Conservation (phyloP, 1,139 yeast genomes). For the Blastobotrys buckinghamii region DNA sequence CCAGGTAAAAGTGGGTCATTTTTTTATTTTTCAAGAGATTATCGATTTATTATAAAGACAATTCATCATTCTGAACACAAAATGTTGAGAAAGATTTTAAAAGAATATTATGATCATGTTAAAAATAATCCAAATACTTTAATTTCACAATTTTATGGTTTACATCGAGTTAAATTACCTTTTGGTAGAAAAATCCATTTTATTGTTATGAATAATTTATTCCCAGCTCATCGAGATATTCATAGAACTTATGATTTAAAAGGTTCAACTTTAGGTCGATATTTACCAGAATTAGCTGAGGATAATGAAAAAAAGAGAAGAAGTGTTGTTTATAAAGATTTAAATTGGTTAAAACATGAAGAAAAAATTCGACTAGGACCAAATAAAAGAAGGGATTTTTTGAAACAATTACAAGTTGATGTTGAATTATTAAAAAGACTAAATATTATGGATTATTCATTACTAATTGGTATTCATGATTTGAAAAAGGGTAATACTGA, state of each 20-base stretch:
- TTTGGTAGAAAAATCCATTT: conserved; percentile 83
- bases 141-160: conserved; percentile 89
- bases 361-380: conserved; percentile 71
- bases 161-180: conserved; percentile 90
- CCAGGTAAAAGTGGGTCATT: conserved; percentile 98
- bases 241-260: conserved; percentile 85
- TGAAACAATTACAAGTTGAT: conserved; percentile 69
- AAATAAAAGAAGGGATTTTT: conserved; percentile 49
- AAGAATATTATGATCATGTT: conserved; percentile 76
- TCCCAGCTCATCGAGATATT: conserved; percentile 90
- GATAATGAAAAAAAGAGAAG: conserved; percentile 14
- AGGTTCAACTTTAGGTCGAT: conserved; percentile 88
- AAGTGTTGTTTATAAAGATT: conserved; percentile 62
- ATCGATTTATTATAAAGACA: conserved; percentile 89
- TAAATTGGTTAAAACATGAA: conserved; percentile 73
- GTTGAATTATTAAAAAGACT: conserved; percentile 63
- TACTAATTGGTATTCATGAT: conserved; percentile 84
- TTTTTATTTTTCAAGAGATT: conserved; percentile 91
- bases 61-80: conserved; percentile 91
- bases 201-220: conserved; percentile 92
- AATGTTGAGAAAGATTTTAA: conserved; percentile 67
- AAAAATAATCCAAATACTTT: conserved; percentile 81
- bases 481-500: conserved; percentile 50
- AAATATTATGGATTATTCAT: conserved; percentile 93
- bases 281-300: conserved; percentile 22